Evolutionary conservation across 1,284 basidiomycete species (phyloP), one percentile per base, ranked within the genome.

Genomic region (Schizophyllum commune): DNA sequence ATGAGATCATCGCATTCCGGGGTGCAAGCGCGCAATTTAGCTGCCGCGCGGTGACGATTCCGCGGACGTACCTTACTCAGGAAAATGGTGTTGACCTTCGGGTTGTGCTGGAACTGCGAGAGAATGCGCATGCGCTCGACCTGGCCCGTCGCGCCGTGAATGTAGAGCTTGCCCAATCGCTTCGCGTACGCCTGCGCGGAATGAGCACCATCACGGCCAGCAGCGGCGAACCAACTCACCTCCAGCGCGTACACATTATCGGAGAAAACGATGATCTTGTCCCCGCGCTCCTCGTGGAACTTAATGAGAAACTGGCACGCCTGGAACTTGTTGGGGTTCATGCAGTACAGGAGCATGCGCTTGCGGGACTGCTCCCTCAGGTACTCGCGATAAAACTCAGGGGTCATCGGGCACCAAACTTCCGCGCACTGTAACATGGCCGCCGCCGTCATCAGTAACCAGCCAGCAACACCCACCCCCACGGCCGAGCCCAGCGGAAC

Each of bases 371-470:
- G 89, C 73, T 96, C 93, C 64, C 93, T 84, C 64, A 99, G 82
- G 72, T 99, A 99, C 76, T 99, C 96, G 68, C 94, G 89, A 74
- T 99, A 99, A 73, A 99, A 99, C 72, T 99, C 96, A n/a, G 97
- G 96, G 33, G 97, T 98, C 97, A 99, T 99, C 8, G 95, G 94
- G 71, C 97, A 99, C 97, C 97, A 99, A 5, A 99, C 97, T 76
- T 99, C 97, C 15, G 97, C 97, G 73, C 96, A 98, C 91, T 96
- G 60, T 47, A 47, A 13, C 9, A 47, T 47, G 13, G 17, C 13
- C 39, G 13, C 39, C 17, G 13, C 39, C 39, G 39, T 47, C 39
- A 11, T 47, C 39, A 13, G 39, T 27, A 27, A 27, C 27, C 27
- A 27, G 27, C 27, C 27, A 27, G 27, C 27, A 27, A 27, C 27